phyloP scores from a whole-genome alignment of 2,329 filamentous ascomycete genomes.

The Acephala macrosclerotiorum region DNA sequence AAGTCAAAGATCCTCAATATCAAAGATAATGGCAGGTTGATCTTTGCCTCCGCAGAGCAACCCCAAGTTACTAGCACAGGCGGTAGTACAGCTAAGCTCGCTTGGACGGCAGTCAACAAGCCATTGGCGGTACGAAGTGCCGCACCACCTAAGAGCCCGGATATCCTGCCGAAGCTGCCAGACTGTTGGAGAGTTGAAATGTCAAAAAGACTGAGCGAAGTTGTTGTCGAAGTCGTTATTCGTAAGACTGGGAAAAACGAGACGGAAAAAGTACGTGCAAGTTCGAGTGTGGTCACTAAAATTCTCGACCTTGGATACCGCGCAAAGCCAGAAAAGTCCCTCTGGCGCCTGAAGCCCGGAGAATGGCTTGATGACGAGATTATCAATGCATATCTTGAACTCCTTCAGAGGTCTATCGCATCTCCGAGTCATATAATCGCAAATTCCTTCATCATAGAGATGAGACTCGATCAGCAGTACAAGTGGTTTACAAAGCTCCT shows the following conservation, averaged over 20 bases:
- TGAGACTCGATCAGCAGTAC: constrained; percentile 12
- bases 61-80: constrained; percentile 16
- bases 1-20: constrained; percentile 22
- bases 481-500: constrained; percentile 18
- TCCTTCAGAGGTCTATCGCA: constrained; percentile 23
- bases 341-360: constrained; percentile 27
- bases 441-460: constrained; percentile 17
- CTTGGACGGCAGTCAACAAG: constrained; percentile 8
- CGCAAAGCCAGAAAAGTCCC: constrained; percentile 21
- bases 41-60: constrained; percentile 12
- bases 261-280: constrained; percentile 9
- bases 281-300: constrained; percentile 23
- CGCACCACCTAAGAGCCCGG: constrained; percentile 10
- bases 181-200: constrained; percentile 24
- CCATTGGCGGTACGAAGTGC: not conserved
- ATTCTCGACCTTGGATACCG: constrained; percentile 23
- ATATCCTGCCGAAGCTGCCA: constrained; percentile 17
- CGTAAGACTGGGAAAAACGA: not conserved
- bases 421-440: constrained; percentile 17
- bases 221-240: constrained; percentile 18
- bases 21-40: constrained; percentile 16
- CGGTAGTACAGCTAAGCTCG: constrained; percentile 6
- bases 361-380: constrained; percentile 27
- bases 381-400: constrained; percentile 31
- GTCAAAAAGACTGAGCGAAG: constrained; percentile 27